A percentile compares a stretch with the other conserved stretches of the same genome.
Conservation (phyloP, 73 alveolate genomes). For the Durusdinium trenchii region DNA sequence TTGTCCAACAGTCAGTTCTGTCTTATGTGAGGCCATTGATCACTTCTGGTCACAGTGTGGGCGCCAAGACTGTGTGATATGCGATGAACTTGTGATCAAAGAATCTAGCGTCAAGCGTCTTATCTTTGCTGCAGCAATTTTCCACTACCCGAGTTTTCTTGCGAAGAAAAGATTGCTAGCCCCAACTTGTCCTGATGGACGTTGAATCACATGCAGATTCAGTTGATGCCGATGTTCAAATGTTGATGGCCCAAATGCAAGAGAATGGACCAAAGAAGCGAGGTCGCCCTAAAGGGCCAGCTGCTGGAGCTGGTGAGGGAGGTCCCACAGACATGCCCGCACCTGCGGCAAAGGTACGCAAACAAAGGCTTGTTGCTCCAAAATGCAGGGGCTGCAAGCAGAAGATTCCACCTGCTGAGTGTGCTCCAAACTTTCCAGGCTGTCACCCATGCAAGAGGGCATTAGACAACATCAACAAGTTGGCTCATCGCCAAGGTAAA, state of each 20-base stretch:
- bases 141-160: too few relatives aligned
- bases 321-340: neutral
- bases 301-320: neutral
- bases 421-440: slow-evolving; percentile 6
- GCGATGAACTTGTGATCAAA: neutral
- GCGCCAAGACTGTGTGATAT: neutral
- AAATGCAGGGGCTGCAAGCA: slow-evolving; percentile 20
- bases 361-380: neutral
- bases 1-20: too few relatives aligned
- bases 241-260: neutral
- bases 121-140: too few relatives aligned
- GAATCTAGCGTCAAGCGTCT: neutral
- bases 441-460: slow-evolving; percentile 2
- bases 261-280: neutral
- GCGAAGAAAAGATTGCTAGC: too few relatives aligned
- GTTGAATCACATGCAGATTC: neutral
- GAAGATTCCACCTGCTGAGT: neutral
- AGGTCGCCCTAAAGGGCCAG: neutral
- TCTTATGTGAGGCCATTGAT: neutral
- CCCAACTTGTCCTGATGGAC: too few relatives aligned
- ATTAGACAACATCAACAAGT: neutral
- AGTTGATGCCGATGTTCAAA: neutral
- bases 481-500: neutral
- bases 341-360: neutral
- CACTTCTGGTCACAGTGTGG: neutral